Percentiles rank a stretch among this genome's conserved stretches.
These are phyloP conservation scores for Aphanomyces cochlioides DNA, from an alignment of 352 stramenopile species.

Conservation along the genomic window DNA sequence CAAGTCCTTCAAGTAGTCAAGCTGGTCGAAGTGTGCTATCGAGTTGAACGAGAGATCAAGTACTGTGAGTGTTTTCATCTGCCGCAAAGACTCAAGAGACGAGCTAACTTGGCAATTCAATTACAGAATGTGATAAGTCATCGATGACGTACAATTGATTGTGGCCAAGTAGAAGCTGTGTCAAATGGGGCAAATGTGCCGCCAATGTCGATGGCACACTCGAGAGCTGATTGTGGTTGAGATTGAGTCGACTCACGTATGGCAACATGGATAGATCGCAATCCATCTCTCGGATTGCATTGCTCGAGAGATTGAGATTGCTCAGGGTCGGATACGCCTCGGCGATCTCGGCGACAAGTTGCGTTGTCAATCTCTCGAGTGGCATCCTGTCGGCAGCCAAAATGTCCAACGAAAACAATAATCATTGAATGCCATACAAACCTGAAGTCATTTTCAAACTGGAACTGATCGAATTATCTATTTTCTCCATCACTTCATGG, in stretches of 20 bases:
- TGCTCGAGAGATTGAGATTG: constrained; percentile 57
- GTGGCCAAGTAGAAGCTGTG: constrained; percentile 47
- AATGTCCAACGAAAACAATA: too few relatives aligned
- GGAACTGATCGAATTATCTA: too few relatives aligned
- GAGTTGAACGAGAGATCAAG: constrained; percentile 48
- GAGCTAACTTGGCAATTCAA: not conserved
- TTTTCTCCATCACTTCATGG: too few relatives aligned
- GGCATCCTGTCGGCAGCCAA: constrained; percentile 35
- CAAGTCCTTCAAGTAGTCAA: constrained; percentile 52
- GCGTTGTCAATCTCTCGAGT: constrained; percentile 49
- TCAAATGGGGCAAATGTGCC: constrained; percentile 40
- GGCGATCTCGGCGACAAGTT: constrained; percentile 63
- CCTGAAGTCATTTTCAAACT: too few relatives aligned
- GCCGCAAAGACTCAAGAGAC: constrained; percentile 41
- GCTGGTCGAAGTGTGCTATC: constrained; percentile 51
- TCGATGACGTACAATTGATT: constrained; percentile 47
- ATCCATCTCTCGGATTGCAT: constrained; percentile 48
- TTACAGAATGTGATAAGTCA: not conserved
- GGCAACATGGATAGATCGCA: constrained; percentile 49
- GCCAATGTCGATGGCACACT: constrained; percentile 41
- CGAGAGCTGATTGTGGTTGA: constrained; percentile 52
- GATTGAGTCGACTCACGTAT: constrained; percentile 49
- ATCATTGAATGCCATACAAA: too few relatives aligned
- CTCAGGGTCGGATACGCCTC: constrained; percentile 54
- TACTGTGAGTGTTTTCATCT: constrained; percentile 37